These are phyloP conservation scores for Ceratopteris richardii DNA, from an alignment of 75 land plant genomes.

Conservation along the genomic window DNA sequence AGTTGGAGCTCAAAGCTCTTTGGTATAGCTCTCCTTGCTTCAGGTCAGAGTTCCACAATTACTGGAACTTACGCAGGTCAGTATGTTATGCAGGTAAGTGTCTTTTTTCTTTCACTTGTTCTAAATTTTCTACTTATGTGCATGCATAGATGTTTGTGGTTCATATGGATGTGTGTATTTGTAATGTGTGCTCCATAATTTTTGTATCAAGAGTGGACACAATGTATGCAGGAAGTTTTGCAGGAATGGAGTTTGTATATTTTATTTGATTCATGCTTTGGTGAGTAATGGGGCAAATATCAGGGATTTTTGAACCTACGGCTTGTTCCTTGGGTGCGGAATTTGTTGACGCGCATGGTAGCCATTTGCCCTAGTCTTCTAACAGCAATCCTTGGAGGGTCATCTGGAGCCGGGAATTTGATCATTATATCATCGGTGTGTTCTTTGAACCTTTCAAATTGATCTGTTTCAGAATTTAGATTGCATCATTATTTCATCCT, in stretches of 20 bases:
- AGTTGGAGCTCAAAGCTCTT: conserved; percentile 76
- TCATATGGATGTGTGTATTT: too few species aligned
- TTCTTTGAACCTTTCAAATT: too few species aligned
- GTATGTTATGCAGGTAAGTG: conserved; percentile 71
- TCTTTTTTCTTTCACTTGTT: too few species aligned
- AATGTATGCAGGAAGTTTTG: too few species aligned
- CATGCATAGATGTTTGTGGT: too few species aligned
- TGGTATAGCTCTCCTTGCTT: conserved; percentile 80
- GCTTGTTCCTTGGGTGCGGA: conserved; percentile 54
- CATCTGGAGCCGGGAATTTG: conserved; percentile 75
- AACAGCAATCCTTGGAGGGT: conserved; percentile 80
- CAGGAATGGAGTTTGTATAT: too few species aligned
- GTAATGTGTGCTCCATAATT: background rate
- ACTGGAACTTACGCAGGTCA: too few species aligned
- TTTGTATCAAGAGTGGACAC: too few species aligned
- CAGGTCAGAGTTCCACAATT: too few species aligned
- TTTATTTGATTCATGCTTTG: too few species aligned
- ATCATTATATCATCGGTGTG: conserved; percentile 69
- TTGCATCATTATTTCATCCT: background rate
- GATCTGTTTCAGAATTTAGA: background rate
- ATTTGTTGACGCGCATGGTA: conserved; percentile 26
- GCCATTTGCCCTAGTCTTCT: conserved; percentile 32
- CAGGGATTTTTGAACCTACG: conserved; percentile 72
- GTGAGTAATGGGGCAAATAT: too few species aligned
- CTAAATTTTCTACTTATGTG: too few species aligned